Base-by-base conservation (phyloP, 2,329 filamentous ascomycete species). In the Monosporascus ibericus region DNA sequence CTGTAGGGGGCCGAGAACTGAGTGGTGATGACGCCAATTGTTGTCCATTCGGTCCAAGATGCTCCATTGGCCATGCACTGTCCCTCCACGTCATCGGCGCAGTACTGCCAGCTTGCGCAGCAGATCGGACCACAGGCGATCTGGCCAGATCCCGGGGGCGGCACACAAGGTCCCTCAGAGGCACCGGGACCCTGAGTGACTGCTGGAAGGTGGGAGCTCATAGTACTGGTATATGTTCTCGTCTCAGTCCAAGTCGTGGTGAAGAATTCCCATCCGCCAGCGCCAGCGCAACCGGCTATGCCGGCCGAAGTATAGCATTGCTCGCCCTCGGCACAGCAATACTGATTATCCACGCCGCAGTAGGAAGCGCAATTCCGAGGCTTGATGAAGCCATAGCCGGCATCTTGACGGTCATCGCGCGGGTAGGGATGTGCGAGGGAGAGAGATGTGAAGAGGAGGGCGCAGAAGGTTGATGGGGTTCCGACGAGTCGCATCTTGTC, bases 21-120 rank as follows among this genome's bases (percentile, higher is more conserved):
- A 44, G 79, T 84, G 18, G 80, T 82, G 60, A 79, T 71, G 57
- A 70, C 74, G 54, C 73, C 69, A 22, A 69, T 71, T 25, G 74
- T 77, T 52, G 78, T 67, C 55, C 74, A 66, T 38, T 76, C 69
- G 47, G 73, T 72, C 54, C 58, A 65, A 7, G 60, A 60, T 58
- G 74, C 76, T 57, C 74, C 77, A 50, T 80, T 80, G 25, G 78
- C 67, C 5, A 73, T 69, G 65, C 87, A 90, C 63, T 84, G 78
- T 49, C 80, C 81, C 11, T 30, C 8, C n/a, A 27, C 22, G 1
- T 70, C 56, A 52, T 68, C 73, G 50, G 76, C 78, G 68, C 88
- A 92, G 63, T 84, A 86, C 68, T 89, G 85, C 70, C 80, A 81
- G 54, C 73, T 79, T 24, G 81, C 80, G 68, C 88, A 92, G 76